Base-by-base conservation (phyloP, 2,329 filamentous ascomycete species). In the Calonectria crousiana region DNA sequence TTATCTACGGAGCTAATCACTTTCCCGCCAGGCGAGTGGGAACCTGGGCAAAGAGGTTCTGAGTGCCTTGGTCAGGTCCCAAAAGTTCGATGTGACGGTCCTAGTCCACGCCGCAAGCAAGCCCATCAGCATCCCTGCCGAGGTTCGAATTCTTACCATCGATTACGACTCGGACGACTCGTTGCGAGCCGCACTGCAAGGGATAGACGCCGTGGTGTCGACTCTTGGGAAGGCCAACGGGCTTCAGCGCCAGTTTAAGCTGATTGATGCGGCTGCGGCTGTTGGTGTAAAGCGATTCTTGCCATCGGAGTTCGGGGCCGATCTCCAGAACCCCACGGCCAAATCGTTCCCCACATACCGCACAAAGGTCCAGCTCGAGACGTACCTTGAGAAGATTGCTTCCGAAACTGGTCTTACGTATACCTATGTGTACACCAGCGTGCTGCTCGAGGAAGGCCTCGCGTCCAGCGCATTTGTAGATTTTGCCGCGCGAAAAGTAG, bases 251-350 rank as follows among this genome's bases (percentile, higher is more conserved):
- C 70, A 72, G 53, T 68, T 72, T 30, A 44, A 26, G 34, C 70
- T 72, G 10, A 72, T 72, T 14, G 70, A 72, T 36, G 70, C 70
- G 18, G 70, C 53, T 2, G 70, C 47, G 4, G 44, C 53, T 16
- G 52, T 34, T 9, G 64, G 70, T 13, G 70, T 72, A 8, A 72
- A 72, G 11, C 53, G 70, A 10, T 72, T 72, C 44, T 4, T 72
- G 36, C 70, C 70, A 4, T 72, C 70, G 2, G 70, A 72, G n/a
- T 72, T 72, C 9, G 70, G 70, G 10, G 70, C 70, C 10, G 70
- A 72, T 56, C 70, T 72, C 4, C 51, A 64, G 28, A 44, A 69
- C 23, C 41, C 18, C 32, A 28, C 60, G 18, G 67, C 60, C 20
- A 53, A 53, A 11, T n/a, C 64, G 10, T 72, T 72, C 26, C 70